Percentiles rank a stretch among this genome's conserved stretches.
Conservation (phyloP, 1,139 yeast genomes). For the Pneumocystis carinii region DNA sequence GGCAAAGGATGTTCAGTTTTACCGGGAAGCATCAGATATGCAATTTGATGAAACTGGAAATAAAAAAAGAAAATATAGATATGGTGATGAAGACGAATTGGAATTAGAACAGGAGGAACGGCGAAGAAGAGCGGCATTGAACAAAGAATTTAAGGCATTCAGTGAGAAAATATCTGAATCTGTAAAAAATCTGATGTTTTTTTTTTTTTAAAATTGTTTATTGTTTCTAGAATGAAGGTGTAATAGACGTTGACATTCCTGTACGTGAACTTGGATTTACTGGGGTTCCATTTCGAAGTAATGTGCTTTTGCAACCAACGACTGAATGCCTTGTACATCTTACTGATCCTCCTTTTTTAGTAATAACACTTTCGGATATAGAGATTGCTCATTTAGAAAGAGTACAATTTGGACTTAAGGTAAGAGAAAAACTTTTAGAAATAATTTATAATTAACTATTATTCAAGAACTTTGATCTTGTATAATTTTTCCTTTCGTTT, state of each 20-base stretch:
- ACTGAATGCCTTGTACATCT: constrained; percentile 91
- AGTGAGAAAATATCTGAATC: constrained; percentile 86
- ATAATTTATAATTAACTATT: neutral
- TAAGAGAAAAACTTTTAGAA: neutral
- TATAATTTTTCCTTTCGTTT: constrained; percentile 19
- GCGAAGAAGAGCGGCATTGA: constrained; percentile 74
- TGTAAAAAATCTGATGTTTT: constrained; percentile 28
- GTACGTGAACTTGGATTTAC: constrained; percentile 92
- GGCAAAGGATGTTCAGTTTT: constrained; percentile 88
- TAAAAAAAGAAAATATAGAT: constrained; percentile 71
- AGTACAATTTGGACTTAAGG: constrained; percentile 64
- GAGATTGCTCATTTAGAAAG: constrained; percentile 94
- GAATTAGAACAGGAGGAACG: constrained; percentile 99
- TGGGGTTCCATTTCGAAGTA: constrained; percentile 93
- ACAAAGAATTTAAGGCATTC: constrained; percentile 79
- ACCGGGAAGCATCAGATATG: constrained; percentile 92
- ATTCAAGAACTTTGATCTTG: constrained; percentile 86
- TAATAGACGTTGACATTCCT: constrained; percentile 80
- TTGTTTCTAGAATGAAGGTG: constrained; percentile 22
- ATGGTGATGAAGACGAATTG: constrained; percentile 96
- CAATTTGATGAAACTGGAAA: constrained; percentile 97
- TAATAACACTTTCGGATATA: constrained; percentile 76
- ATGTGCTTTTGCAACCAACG: constrained; percentile 92
- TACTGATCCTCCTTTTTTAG: constrained; percentile 88
- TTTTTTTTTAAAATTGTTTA: neutral